These are phyloP conservation scores for Mesembryanthemum crystallinum DNA, from an alignment of 148 eudicot species.

Conservation along the genomic window DNA sequence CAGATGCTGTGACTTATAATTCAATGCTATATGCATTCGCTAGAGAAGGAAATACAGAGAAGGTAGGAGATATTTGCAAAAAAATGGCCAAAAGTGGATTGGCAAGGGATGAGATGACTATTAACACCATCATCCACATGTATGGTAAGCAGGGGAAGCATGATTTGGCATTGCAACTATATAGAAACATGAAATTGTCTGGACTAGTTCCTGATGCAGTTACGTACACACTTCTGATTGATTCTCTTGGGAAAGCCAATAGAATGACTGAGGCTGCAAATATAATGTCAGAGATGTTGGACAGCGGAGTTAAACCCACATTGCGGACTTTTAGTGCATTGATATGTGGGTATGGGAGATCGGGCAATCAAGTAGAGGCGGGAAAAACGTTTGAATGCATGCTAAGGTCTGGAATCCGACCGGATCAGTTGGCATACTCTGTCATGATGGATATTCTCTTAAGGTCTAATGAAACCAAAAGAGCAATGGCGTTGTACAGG, in stretches of 20 bases:
- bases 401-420: constrained; percentile 75
- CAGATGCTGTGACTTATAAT: constrained; percentile 96
- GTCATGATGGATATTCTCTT: constrained; percentile 80
- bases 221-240: constrained; percentile 85
- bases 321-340: constrained; percentile 85
- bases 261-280: constrained; percentile 76
- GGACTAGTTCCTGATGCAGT: constrained; percentile 85
- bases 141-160: constrained; percentile 71
- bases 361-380: constrained; percentile 70
- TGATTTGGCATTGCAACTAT: constrained; percentile 65
- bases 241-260: constrained; percentile 84
- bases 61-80: constrained; percentile 61
- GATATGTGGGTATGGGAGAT: constrained; percentile 94
- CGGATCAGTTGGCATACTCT: constrained; percentile 81
- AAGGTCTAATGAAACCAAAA: constrained; percentile 54
- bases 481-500: constrained; percentile 59
- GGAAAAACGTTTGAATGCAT: constrained; percentile 75
- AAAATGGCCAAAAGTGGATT: constrained; percentile 87
- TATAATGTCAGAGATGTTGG: constrained; percentile 92
- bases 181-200: constrained; percentile 69
- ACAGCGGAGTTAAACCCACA: constrained; percentile 71
- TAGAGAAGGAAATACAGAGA: constrained; percentile 74
- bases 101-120: constrained; percentile 86
- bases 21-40: constrained; percentile 85
- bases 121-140: constrained; percentile 94